Base-by-base conservation (phyloP, 176 grass and related monocot species). In the Elaeis guineensis region DNA sequence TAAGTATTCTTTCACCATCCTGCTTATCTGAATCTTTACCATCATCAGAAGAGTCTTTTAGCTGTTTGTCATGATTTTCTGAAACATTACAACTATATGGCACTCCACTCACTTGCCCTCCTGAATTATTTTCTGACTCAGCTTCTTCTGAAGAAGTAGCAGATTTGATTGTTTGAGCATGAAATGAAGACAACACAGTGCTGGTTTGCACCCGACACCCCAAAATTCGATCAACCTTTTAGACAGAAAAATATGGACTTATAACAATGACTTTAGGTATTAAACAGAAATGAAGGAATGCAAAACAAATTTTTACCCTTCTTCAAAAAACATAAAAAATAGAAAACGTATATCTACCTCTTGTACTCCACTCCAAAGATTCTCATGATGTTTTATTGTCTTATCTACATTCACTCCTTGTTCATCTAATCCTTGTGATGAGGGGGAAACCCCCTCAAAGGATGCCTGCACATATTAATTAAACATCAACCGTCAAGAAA, bases 211-310 rank as follows among this genome's bases (percentile, higher is more conserved):
- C 70, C 50, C 93, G 84, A 63, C 93, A 92, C 48, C 93, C 93
- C 49, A 89, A 60, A 70, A 98, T 82, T 51, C 93, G 87, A 70
- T 98, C 81, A 62, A 98, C 93, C 93, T 98, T 76, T n/a, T 25
- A 74, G 85, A 82, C 25, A 52, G 49, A 69, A 69, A 18, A 48
- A 52, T 50, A 59, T 18, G 72, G 12, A 52, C 28, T 3, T 30
- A 30, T 30, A 30, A 6, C 28, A 30, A 30, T 30, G 28, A 30
- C 28, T 30, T 30, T 30, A 30, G 28, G 28, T 30, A 30, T 30
- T 30, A 30, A 30, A 30, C 28, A 30, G 28, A 30, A 30, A 30
- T 30, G 28, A 30, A 30, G 28, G 28, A 28, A 30, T 30, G 28
- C 28, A 30, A 30, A 30, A 30, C 5, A 30, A 30, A 6, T 5